These are phyloP conservation scores for Penicillium pulvis DNA, from an alignment of 495 filamentous ascomycete genomes.

Conservation along the genomic window DNA sequence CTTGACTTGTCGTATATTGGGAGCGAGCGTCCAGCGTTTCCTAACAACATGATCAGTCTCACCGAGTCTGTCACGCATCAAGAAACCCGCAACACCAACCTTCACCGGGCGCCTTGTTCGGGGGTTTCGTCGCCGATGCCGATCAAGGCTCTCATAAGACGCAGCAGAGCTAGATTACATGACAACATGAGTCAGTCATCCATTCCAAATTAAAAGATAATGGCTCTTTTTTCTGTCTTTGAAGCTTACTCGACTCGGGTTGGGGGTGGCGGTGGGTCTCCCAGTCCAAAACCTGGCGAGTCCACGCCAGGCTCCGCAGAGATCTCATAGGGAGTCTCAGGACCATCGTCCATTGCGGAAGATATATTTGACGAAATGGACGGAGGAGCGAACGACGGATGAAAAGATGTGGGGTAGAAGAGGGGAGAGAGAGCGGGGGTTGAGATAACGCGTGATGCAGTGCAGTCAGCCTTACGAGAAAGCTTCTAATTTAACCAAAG, in stretches of 20 bases:
- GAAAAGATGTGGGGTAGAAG: slow-evolving; percentile 28
- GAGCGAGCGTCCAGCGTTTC: slow-evolving; percentile 92
- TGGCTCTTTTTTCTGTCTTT: not conserved
- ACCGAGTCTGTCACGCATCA: slow-evolving; percentile 15
- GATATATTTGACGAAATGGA: not conserved
- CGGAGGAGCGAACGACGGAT: not conserved
- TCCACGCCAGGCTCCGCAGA: slow-evolving; percentile 17
- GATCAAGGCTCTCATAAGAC: slow-evolving; percentile 65
- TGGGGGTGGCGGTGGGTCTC: slow-evolving; percentile 15
- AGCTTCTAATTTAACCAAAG: slow-evolving; percentile 11
- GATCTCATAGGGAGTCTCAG: slow-evolving; percentile 17
- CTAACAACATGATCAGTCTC: slow-evolving; percentile 45
- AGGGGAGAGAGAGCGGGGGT: slow-evolving; percentile 23
- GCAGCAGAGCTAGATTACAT: slow-evolving; percentile 43
- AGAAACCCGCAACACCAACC: slow-evolving; percentile 37
- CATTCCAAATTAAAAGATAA: not conserved
- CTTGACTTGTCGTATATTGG: slow-evolving; percentile 82
- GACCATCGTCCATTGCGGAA: slow-evolving; percentile 23
- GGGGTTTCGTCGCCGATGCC: slow-evolving; percentile 74
- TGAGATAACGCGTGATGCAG: slow-evolving; percentile 24
- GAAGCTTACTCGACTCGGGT: slow-evolving; percentile 21
- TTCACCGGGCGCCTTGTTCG: slow-evolving; percentile 74
- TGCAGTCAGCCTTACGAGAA: slow-evolving; percentile 29
- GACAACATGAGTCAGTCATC: not conserved
- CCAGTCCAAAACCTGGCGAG: slow-evolving; percentile 5